Conservation (phyloP, 805 yeast species). For the Kodamaea kaohsiungensis region DNA sequence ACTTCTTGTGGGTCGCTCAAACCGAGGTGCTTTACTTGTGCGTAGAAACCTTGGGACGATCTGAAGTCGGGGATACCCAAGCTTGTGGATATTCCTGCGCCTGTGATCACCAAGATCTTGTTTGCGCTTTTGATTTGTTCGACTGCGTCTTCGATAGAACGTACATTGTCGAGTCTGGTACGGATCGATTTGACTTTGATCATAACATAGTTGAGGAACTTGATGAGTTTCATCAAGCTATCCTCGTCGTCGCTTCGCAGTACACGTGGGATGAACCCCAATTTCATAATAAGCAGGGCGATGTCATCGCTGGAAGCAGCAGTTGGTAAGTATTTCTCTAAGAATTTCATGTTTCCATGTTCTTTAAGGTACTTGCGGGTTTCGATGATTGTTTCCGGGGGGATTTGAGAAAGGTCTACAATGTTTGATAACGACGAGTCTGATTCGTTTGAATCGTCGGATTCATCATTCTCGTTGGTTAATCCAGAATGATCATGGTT, state of each 20-base stretch:
- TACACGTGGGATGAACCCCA: conserved; percentile 58
- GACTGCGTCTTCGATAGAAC: conserved; percentile 59
- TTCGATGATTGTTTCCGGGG: conserved; percentile 16
- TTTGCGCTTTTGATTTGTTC: conserved; percentile 53
- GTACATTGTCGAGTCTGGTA: conserved; percentile 52
- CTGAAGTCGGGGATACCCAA: conserved; percentile 48
- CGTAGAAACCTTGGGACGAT: conserved; percentile 63
- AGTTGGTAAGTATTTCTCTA: conserved; percentile 61
- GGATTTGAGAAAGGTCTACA: conserved; percentile 6
- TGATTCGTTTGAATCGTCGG: conserved; percentile 2
- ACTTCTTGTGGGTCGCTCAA: conserved; percentile 47
- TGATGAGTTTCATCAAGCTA: conserved; percentile 48
- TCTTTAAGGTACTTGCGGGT: conserved; percentile 52
- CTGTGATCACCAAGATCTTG: conserved; percentile 41
- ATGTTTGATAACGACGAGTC: conserved; percentile 3
- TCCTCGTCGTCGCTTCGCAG: conserved; percentile 39
- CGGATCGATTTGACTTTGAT: conserved; percentile 60
- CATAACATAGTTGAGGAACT: conserved; percentile 62
- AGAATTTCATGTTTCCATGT: conserved; percentile 60
- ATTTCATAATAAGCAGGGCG: conserved; percentile 52
- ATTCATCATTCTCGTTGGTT: background rate
- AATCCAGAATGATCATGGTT: background rate
- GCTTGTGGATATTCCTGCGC: conserved; percentile 48
- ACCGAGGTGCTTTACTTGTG: conserved; percentile 46
- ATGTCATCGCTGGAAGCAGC: conserved; percentile 61